These are phyloP conservation scores for Colletotrichum sidae DNA, from an alignment of 2,329 filamentous ascomycete genomes.

Conservation along the genomic window DNA sequence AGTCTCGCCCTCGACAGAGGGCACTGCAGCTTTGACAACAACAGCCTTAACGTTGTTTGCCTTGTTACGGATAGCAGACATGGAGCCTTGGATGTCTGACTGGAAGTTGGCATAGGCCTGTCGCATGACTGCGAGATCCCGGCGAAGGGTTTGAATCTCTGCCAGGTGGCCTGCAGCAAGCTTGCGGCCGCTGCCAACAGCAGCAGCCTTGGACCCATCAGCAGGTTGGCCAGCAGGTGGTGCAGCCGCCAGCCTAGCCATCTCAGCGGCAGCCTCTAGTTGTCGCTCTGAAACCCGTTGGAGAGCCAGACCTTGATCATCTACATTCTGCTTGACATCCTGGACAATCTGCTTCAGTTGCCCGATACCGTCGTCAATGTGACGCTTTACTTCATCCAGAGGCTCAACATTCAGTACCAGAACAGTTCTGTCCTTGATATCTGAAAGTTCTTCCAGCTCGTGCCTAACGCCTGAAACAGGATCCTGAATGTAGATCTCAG, in stretches of 20 bases:
- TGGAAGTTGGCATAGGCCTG: constrained; percentile 95
- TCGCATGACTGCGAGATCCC: constrained; percentile 89
- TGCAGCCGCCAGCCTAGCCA: constrained; percentile 70
- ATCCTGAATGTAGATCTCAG: constrained; percentile 98
- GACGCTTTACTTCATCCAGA: constrained; percentile 94
- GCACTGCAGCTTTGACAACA: constrained; percentile 77
- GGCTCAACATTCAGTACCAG: constrained; percentile 94
- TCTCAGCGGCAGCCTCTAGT: constrained; percentile 87
- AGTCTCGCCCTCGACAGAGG: constrained; percentile 79
- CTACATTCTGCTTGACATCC: constrained; percentile 83
- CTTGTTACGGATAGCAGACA: constrained; percentile 85
- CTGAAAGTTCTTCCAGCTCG: constrained; percentile 90
- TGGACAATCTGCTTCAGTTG: constrained; percentile 86
- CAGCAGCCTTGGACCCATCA: constrained; percentile 52
- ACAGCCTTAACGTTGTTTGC: constrained; percentile 83
- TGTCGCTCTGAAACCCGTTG: constrained; percentile 92
- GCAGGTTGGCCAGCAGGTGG: constrained; percentile 55
- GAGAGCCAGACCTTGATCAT: constrained; percentile 84
- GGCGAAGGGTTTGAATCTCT: constrained; percentile 84
- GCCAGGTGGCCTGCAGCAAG: constrained; percentile 72
- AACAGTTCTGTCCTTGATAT: constrained; percentile 95
- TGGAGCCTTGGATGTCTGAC: constrained; percentile 87
- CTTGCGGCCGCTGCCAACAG: constrained; percentile 52
- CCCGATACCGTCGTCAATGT: constrained; percentile 92
- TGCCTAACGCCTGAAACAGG: constrained; percentile 95